phyloP scores from a whole-genome alignment of 2,329 filamentous ascomycete species.

The Myrmaecium sp. region DNA sequence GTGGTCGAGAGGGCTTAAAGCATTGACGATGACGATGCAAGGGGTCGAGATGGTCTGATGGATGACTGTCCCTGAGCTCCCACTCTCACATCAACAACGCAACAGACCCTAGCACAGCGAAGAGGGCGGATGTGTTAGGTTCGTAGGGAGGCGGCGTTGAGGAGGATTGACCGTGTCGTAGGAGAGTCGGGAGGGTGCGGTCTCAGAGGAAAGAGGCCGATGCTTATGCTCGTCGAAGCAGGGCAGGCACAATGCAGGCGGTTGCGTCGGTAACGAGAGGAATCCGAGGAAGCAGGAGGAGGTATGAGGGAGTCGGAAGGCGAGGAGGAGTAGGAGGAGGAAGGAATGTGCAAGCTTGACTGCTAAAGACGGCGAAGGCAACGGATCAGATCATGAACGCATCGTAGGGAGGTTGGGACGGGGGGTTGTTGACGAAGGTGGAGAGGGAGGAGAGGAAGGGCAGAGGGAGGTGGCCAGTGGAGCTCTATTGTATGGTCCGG shows the following conservation, averaged over 20 bases:
- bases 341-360: conserved; percentile 5
- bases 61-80: conserved; percentile 10
- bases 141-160: not conserved
- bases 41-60: conserved; percentile 5
- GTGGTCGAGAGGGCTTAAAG: conserved; percentile 9
- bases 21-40: conserved; percentile 9
- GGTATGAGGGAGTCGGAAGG: conserved; percentile 9
- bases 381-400: conserved; percentile 2
- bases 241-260: conserved; percentile 15
- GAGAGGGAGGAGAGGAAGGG: not conserved
- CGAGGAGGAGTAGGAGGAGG: conserved; percentile 11
- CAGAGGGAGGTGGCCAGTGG: not conserved
- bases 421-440: conserved; percentile 2
- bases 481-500: not conserved
- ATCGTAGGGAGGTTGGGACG: conserved; percentile 2
- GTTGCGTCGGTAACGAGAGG: conserved; percentile 14
- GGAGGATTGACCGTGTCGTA: conserved; percentile 12
- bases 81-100: conserved; percentile 19
- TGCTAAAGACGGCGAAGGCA: conserved; percentile 2
- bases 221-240: conserved; percentile 7
- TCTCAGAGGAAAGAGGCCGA: conserved; percentile 7
- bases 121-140: conserved; percentile 6
- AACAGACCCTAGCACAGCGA: conserved; percentile 11
- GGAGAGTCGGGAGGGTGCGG: conserved; percentile 15
- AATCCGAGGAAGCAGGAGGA: conserved; percentile 12